Percentiles rank a stretch among this genome's conserved stretches.
Evolutionary conservation across 129 eudicot genomes (phyloP).

Genomic region (Lactuca saligna): DNA sequence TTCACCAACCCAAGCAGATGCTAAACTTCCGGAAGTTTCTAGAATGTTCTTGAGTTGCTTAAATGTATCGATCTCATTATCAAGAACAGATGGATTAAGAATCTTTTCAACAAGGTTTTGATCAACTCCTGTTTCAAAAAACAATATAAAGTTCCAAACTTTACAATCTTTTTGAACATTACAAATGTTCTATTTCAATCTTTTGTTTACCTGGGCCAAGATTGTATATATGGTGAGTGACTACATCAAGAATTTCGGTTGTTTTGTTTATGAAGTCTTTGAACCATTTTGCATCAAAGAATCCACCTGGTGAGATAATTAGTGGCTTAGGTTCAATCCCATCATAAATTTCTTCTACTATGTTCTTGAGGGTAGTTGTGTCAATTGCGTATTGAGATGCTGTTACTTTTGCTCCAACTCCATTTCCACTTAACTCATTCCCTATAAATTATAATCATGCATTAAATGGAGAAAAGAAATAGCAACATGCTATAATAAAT

Average conservation of each 20-base stretch:
- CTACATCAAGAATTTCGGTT: constrained; percentile 41
- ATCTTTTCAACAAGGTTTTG: constrained; percentile 60
- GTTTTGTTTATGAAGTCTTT: constrained; percentile 46
- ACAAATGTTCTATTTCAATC: neutral
- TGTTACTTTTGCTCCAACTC: constrained; percentile 61
- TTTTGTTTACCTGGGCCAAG: constrained; percentile 71
- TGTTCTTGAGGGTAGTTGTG: constrained; percentile 39
- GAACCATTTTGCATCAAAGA: constrained; percentile 67
- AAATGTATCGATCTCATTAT: constrained; percentile 51
- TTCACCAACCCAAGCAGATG: constrained; percentile 88
- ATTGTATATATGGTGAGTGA: constrained; percentile 77
- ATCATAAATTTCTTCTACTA: constrained; percentile 53
- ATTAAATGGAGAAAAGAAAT: no score
- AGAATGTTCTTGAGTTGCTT: constrained; percentile 49
- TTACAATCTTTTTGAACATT: neutral
- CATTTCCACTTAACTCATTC: constrained; percentile 73
- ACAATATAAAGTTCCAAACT: constrained; percentile 10
- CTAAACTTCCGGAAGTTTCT: constrained; percentile 38
- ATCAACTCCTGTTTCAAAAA: constrained; percentile 56
- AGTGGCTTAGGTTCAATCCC: constrained; percentile 44
- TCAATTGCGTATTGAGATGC: constrained; percentile 65
- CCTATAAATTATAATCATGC: constrained; percentile 33
- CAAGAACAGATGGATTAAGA: constrained; percentile 63
- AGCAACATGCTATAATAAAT: no score
- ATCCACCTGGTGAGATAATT: constrained; percentile 77